phyloP scores from a whole-genome alignment of 306 rosid genomes.

The Parietaria judaica region DNA sequence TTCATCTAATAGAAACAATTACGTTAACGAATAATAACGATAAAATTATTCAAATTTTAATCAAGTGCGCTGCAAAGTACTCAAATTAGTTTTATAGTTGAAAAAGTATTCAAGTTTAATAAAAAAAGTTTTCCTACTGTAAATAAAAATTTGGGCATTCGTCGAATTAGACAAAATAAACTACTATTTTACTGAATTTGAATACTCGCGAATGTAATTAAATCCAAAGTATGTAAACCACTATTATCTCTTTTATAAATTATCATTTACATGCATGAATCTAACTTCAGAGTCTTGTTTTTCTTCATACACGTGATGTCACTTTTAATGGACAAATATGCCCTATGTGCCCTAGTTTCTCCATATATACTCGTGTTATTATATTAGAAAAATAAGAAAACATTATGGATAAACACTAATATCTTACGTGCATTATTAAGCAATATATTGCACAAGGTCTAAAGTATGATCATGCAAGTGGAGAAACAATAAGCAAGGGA shows the following conservation, averaged over 20 bases:
- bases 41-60: too few species aligned
- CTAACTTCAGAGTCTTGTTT: constrained; percentile 8
- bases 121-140: too few species aligned
- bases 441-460: not conserved
- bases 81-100: too few species aligned
- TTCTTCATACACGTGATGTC: not conserved
- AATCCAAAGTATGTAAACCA: too few species aligned
- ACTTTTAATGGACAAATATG: not conserved
- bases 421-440: constrained; percentile 14
- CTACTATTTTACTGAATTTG: too few species aligned
- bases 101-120: too few species aligned
- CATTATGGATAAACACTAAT: not conserved
- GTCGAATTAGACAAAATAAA: too few species aligned
- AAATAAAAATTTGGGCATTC: too few species aligned
- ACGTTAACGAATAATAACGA: too few species aligned
- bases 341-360: constrained; percentile 1
- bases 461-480: not conserved
- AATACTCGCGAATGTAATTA: too few species aligned
- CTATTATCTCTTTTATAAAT: not conserved
- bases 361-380: not conserved
- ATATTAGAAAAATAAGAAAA: not conserved
- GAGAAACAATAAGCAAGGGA: not conserved
- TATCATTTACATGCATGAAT: constrained; percentile 1
- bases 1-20: not conserved
- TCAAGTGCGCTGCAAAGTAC: too few species aligned